Evolutionary conservation across 768 basidiomycete genomes (phyloP), one percentile per base, ranked within the genome.

Genomic region (Lactarius quietus): DNA sequence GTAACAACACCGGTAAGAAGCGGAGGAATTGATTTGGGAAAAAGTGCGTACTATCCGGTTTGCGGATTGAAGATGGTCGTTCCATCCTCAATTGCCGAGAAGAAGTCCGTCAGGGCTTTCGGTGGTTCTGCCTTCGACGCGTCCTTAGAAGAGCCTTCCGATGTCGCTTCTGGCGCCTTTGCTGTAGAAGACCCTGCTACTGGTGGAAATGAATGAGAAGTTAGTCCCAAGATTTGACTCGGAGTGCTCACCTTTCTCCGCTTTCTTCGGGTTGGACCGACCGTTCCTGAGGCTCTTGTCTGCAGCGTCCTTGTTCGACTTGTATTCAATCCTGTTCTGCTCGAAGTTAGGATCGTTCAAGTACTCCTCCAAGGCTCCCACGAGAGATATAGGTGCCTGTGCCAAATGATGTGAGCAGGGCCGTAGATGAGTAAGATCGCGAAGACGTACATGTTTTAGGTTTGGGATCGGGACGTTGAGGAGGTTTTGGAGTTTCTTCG

Each of bases 341-440:
- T 98, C 97, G 70, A 99, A 99, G 72, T 94, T 94, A 28, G 95
- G 92, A 76, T 99, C 97, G 63, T 93, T 88, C 58, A 99, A 82
- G 74, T 98, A 99, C 72, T 98, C 96, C 74, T 98, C 91, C 35
- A 99, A 82, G 23, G 97, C 87, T 39, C 88, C 88, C 7, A 92
- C 96, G n/a, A 99, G 81, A 0, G 93, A 95, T 14, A 97, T 90
- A 6, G 97, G 97, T 0, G 97, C 95, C 94, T 95, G 33, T 1
- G 26, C 23, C 29, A 62, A 31, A 36, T 10, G 26, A 2, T 33
- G 33, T 61, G 26, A 56, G 20, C 45, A 23, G 35, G 18, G 23
- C 5, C 8, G 57, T 9, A 33, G 23, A 26, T 10, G n/a, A 45
- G 39, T 55, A 6, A 56, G 12, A 51, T 48, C 10, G 33, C 10